A percentile compares a stretch with the other conserved stretches of the same genome.
phyloP scores from a whole-genome alignment of 139 green algal genomes.

The Auxenochlorella pyrenoidosa region DNA sequence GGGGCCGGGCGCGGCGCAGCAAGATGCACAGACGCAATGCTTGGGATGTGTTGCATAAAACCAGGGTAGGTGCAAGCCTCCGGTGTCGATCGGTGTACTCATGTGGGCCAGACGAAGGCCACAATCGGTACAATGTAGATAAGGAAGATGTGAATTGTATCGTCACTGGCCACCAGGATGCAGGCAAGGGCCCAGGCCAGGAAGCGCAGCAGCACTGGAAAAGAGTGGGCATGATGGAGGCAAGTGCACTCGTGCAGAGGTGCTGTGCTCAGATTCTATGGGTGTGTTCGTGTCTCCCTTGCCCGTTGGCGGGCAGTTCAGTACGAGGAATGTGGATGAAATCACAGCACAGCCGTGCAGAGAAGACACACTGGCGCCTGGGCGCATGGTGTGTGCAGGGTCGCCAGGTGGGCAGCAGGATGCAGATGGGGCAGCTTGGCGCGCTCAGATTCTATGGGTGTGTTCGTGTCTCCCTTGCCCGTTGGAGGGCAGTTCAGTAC shows the following conservation, averaged over 20 bases:
- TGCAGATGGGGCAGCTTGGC: not conserved
- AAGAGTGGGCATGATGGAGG: too few species aligned
- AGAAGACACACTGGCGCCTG: too few species aligned
- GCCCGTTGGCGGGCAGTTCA: constrained; percentile 41
- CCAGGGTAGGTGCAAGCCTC: constrained; percentile 2
- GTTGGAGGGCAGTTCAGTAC: constrained; percentile 56
- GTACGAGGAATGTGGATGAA: constrained; percentile 81
- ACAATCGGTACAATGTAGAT: constrained; percentile 73
- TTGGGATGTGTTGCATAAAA: not conserved
- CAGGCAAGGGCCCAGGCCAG: not conserved
- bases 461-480: constrained; percentile 48
- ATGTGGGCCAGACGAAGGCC: constrained; percentile 28
- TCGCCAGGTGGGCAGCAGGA: too few species aligned
- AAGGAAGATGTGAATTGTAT: constrained; percentile 46
- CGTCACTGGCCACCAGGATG: constrained; percentile 42
- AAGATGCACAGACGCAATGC: not conserved
- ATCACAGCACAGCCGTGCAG: constrained; percentile 44
- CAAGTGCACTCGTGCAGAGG: too few species aligned
- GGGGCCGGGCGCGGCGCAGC: too few species aligned
- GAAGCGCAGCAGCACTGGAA: not conserved
- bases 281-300: constrained; percentile 61
- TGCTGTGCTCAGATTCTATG: constrained; percentile 75
- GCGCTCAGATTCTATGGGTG: constrained; percentile 82
- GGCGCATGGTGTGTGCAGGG: too few species aligned
- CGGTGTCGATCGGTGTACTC: constrained; percentile 42